Evolutionary conservation across 2,329 filamentous ascomycete species (phyloP).

Genomic region (Incumbomyces lentus): DNA sequence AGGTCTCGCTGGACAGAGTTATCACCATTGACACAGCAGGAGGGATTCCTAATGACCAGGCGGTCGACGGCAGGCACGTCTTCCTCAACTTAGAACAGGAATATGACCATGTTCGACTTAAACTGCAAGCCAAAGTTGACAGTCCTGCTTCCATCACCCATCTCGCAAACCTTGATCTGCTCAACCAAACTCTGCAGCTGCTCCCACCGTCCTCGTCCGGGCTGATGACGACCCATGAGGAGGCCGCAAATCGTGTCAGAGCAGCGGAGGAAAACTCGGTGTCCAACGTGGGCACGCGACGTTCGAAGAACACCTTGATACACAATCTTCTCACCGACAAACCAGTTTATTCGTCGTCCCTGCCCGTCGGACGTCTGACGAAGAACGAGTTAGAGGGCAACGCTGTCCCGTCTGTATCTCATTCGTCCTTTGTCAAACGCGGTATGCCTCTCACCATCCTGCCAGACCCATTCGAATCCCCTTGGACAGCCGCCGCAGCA

Average conservation of each 20-base stretch:
- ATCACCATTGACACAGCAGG: conserved; percentile 82
- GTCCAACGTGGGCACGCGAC: conserved; percentile 45
- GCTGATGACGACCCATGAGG: conserved; percentile 74
- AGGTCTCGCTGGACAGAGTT: conserved; percentile 64
- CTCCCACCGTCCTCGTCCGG: conserved; percentile 78
- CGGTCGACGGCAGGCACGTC: conserved; percentile 51
- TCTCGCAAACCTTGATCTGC: conserved; percentile 47
- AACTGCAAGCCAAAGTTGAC: conserved; percentile 37
- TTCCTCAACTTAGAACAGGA: conserved; percentile 95
- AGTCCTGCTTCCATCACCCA: conserved; percentile 7
- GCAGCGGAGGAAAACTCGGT: conserved; percentile 31
- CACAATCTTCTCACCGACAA: conserved; percentile 96
- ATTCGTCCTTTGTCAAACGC: conserved; percentile 75
- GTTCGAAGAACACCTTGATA: conserved; percentile 73
- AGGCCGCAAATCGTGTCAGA: conserved; percentile 52
- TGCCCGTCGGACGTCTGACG: conserved; percentile 60
- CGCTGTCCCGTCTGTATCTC: conserved; percentile 22
- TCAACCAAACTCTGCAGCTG: conserved; percentile 59
- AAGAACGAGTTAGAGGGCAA: conserved; percentile 22
- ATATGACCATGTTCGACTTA: conserved; percentile 56
- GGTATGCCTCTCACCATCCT: conserved; percentile 83
- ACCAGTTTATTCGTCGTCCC: conserved; percentile 79
- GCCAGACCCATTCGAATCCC: conserved; percentile 54
- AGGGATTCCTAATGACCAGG: conserved; percentile 53
- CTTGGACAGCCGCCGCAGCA: conserved; percentile 60